Evolutionary conservation across 306 rosid species (phyloP), one percentile per base, ranked within the genome.

Genomic region (Vigna unguiculata): DNA sequence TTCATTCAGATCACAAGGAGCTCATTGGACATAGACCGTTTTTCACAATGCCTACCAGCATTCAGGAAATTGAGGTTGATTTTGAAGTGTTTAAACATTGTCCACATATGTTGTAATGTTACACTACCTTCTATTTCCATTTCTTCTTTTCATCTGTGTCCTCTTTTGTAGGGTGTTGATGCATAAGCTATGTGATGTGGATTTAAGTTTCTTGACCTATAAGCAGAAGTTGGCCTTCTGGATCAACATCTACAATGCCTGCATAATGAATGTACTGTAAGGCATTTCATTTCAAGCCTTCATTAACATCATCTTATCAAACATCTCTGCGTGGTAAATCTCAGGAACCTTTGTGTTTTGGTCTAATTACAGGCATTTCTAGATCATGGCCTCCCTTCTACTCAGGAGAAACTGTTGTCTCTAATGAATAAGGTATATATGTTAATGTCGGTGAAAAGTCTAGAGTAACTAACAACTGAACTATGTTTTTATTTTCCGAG

Each of bases 181-280:
- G 86, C 89, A 87, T 63, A 87, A 82, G 67, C 85, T 92, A 52
- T 80, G 91, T 74, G 82, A 76, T 72, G 90, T 89, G 75, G 90
- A 92, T 75, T 80, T 92, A 83, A 87, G 86, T 55, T 89, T 80
- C 86, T 84, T 92, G 91, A 86, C 85, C 76, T 85, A 92, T 92
- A 95, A 89, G 84, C 96, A 95, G 71, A 92, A 88, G 84, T 72
- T 95, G 75, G 98, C 98, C 70, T 95, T 95, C 83, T 95, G 98
- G 97, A 95, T 95, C 81, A 95, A 92, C 90, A 81, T 92, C 65
- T 90, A 95, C 85, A 95, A 95, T 80, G 91, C 96, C 85, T 92
- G 95, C 83, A 90, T 92, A 84, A 92, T 95, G 98, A 96, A 95
- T 90, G 98, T 95, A 92, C 96, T 83, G 91, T 89, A 88, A 88